These are phyloP conservation scores for Marchantia paleacea DNA, from an alignment of 225 moss, liverwort and hornwort species.

Conservation along the genomic window DNA sequence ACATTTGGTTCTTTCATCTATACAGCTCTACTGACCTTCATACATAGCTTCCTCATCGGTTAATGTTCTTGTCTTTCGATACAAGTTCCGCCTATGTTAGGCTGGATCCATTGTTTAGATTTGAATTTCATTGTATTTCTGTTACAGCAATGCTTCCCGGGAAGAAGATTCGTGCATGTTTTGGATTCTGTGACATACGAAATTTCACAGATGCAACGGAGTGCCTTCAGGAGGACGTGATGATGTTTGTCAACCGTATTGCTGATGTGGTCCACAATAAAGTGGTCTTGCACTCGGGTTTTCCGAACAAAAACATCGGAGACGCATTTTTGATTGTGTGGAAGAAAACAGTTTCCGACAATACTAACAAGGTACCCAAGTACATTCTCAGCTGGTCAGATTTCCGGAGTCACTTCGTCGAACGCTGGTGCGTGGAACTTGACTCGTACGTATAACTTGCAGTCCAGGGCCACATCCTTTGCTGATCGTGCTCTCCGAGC, in stretches of 20 bases:
- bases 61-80: too few species aligned
- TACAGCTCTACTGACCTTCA: too few species aligned
- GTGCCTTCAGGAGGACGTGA: constrained; percentile 96
- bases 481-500: constrained; percentile 94
- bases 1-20: too few species aligned
- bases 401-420: not conserved
- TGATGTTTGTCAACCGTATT: constrained; percentile 99
- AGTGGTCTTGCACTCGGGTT: constrained; percentile 85
- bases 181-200: constrained; percentile 95
- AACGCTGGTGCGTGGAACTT: not conserved
- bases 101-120: not conserved
- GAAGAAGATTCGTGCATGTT: constrained; percentile 90
- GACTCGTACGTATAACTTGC: constrained; percentile 2
- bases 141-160: constrained; percentile 86
- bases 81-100: too few species aligned
- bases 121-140: not conserved
- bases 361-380: constrained; percentile 67
- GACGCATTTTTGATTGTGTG: constrained; percentile 96
- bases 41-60: too few species aligned
- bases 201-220: constrained; percentile 97
- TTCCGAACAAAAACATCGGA: constrained; percentile 97
- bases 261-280: constrained; percentile 95
- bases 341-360: constrained; percentile 83
- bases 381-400: not conserved
- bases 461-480: constrained; percentile 80